Conservation (phyloP, 2,329 filamentous ascomycete genomes). For the Fusarium dimerum region DNA sequence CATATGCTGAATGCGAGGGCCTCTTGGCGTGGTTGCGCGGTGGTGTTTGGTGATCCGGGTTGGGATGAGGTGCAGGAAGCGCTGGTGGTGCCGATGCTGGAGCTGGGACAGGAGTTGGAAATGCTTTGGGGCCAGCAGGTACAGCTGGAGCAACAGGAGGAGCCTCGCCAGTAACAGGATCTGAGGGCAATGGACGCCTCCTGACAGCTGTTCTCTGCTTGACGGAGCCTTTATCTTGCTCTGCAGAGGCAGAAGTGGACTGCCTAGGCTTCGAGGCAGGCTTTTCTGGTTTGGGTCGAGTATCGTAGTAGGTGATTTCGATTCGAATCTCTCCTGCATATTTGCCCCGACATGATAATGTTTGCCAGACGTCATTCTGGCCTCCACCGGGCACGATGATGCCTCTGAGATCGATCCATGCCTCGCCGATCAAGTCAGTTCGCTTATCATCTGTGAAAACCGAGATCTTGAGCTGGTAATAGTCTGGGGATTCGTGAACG, state of each 20-base stretch:
- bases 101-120: slow-evolving; percentile 3
- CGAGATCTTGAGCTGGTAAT: slow-evolving; percentile 92
- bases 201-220: slow-evolving; percentile 67
- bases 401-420: slow-evolving; percentile 80
- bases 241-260: slow-evolving; percentile 37
- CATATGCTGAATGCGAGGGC: slow-evolving; percentile 37
- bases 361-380: slow-evolving; percentile 93
- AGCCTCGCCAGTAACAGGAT: slow-evolving; percentile 64
- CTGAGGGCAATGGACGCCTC: slow-evolving; percentile 78
- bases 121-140: slow-evolving; percentile 4
- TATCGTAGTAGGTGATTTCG: slow-evolving; percentile 96
- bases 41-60: slow-evolving; percentile 49
- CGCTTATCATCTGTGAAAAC: slow-evolving; percentile 99
- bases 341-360: slow-evolving; percentile 83
- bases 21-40: slow-evolving; percentile 48
- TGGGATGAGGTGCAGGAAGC: slow-evolving; percentile 27
- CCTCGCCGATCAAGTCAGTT: slow-evolving; percentile 93
- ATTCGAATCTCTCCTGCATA: slow-evolving; percentile 94
- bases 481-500: slow-evolving; percentile 95
- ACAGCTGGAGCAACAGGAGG: slow-evolving; percentile 29
- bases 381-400: slow-evolving; percentile 85
- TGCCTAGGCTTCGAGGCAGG: slow-evolving; percentile 53
- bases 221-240: slow-evolving; percentile 40
- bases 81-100: slow-evolving; percentile 4
- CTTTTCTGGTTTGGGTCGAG: slow-evolving; percentile 78